phyloP scores from a whole-genome alignment of 352 stramenopile genomes.

The Globisporangium carolinianum region DNA sequence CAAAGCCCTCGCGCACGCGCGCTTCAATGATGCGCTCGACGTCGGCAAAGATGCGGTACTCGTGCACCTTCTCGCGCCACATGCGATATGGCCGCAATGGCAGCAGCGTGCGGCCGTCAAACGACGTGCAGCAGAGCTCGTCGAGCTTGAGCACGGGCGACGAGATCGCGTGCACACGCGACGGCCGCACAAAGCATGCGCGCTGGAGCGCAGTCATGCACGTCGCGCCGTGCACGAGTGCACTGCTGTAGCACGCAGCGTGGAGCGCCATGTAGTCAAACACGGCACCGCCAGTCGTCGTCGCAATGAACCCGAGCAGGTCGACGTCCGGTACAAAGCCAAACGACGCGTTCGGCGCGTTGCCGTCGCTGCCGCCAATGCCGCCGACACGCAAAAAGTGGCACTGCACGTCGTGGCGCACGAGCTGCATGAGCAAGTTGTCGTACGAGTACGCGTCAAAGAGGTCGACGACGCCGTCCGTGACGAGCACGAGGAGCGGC shows the following conservation, averaged over 20 bases:
- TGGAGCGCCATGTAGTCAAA: conserved; percentile 60
- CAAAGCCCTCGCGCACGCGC: conserved; percentile 74
- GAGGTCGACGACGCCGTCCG: conserved; percentile 81
- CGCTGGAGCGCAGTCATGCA: conserved; percentile 58
- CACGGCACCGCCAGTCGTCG: conserved; percentile 58
- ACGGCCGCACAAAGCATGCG: conserved; percentile 54
- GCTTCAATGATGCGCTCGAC: conserved; percentile 79
- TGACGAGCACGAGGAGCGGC: conserved; percentile 78
- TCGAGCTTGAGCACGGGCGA: conserved; percentile 60
- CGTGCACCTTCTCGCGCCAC: conserved; percentile 85
- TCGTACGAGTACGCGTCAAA: conserved; percentile 76
- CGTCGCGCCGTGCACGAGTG: conserved; percentile 15
- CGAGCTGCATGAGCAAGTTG: conserved; percentile 84
- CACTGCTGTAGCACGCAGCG: conserved; percentile 37
- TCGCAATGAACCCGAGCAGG: conserved; percentile 67
- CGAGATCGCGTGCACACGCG: conserved; percentile 61
- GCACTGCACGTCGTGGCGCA: conserved; percentile 82
- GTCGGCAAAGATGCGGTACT: conserved; percentile 81
- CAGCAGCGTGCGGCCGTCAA: conserved; percentile 52
- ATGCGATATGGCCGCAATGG: conserved; percentile 74
- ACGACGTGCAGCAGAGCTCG: conserved; percentile 61
- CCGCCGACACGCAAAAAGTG: conserved; percentile 75
- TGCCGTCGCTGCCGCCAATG: conserved; percentile 42
- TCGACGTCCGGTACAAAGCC: conserved; percentile 81
- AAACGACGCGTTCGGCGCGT: conserved; percentile 65